Conservation (phyloP, 2,329 filamentous ascomycete species). For the Keithomyces neogunnii region DNA sequence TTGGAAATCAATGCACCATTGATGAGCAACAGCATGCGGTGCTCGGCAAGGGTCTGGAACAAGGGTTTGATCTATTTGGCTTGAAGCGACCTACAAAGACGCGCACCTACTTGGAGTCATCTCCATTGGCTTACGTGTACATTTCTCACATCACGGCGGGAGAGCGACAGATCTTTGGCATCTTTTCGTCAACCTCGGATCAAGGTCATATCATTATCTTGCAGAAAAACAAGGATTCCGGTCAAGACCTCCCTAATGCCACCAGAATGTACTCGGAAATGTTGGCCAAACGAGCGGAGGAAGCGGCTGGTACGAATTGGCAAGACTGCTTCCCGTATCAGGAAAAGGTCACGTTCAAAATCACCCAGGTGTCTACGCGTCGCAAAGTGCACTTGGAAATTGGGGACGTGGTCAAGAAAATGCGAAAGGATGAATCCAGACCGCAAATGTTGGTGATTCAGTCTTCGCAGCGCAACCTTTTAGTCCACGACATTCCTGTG, state of each 20-base stretch:
- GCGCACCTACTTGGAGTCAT: slow-evolving; percentile 63
- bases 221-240: slow-evolving; percentile 68
- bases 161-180: slow-evolving; percentile 84
- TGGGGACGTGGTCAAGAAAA: slow-evolving; percentile 79
- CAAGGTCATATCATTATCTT: slow-evolving; percentile 85
- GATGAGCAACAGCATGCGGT: slow-evolving; percentile 87
- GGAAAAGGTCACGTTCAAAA: slow-evolving; percentile 76
- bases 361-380: slow-evolving; percentile 78
- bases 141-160: slow-evolving; percentile 87
- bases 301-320: slow-evolving; percentile 61
- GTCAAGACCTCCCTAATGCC: slow-evolving; percentile 80
- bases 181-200: slow-evolving; percentile 76
- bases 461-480: slow-evolving; percentile 71
- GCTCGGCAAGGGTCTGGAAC: slow-evolving; percentile 83
- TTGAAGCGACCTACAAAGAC: slow-evolving; percentile 60
- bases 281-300: slow-evolving; percentile 55
- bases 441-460: slow-evolving; percentile 84
- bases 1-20: slow-evolving; percentile 88
- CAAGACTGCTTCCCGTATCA: slow-evolving; percentile 82
- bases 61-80: slow-evolving; percentile 80
- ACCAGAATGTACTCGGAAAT: slow-evolving; percentile 80
- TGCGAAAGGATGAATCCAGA: slow-evolving; percentile 73
- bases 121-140: slow-evolving; percentile 75
- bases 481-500: slow-evolving; percentile 78
- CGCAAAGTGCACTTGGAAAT: slow-evolving; percentile 85